Evolutionary conservation across 1,284 basidiomycete species (phyloP), one percentile per base, ranked within the genome.

Genomic region (Anthracocystis panici-leucophaei): DNA sequence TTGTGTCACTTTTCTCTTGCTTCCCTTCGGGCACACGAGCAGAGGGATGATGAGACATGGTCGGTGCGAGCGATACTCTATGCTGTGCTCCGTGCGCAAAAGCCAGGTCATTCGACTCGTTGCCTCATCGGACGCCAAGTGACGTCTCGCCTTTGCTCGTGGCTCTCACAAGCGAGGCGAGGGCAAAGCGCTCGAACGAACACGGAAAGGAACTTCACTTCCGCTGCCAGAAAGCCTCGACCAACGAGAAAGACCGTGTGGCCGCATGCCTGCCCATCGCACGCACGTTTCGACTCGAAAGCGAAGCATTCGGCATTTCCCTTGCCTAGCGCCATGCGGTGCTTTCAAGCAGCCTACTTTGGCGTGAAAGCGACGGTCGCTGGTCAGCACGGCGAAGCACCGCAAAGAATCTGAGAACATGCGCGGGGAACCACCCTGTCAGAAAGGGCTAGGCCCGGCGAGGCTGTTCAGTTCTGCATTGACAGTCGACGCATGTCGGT

Each of bases 71-170:
- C 27, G 27, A 38, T 29, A 25, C 27, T n/a, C 46, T n/a, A n/a
- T 10, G 21, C 16, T 29, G n/a, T 54, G 53, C 53, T 12, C 53
- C 53, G 53, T 54, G 53, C 53, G 53, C 53, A 18, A 27, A 7
- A 27, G 27, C 27, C 27, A 27, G 27, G 41, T 31, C 35, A 6
- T 10, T 18, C 29, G 14, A 16, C 48, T 44, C 12, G 40, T 56
- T 45, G 54, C 42, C 54, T 56, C 54, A 56, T 46, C 42, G 31
- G 21, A 44, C 23, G 54, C 20, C 42, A 33, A 45, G 42, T 46
- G 54, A 56, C 54, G 54, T 56, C 45, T 44, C 7, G 23, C 14
- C 10, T 21, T 6, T 21, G 12, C 42, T 10, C 41, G 31, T 46
- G 27, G 48, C 48, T 33, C 20, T 35, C 20, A 41, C 25, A 54